Conservation (phyloP, 2,329 filamentous ascomycete species). For the Pleomassaria siparia region DNA sequence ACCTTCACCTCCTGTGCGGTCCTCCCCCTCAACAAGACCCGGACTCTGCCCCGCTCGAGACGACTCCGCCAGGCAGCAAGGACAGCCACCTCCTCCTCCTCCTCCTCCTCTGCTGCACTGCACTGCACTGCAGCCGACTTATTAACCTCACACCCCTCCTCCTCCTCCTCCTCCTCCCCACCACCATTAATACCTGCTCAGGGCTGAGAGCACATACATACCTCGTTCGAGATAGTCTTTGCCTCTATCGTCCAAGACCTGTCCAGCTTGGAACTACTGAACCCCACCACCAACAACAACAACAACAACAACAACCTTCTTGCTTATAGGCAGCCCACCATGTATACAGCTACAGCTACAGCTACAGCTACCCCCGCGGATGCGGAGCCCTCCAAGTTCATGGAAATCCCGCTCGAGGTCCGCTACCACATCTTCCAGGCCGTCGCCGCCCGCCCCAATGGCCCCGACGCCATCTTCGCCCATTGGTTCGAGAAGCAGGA, state of each 20-base stretch:
- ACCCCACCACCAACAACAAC: conserved; percentile 3
- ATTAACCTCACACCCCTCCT: too few species aligned
- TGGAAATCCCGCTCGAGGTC: conserved; percentile 34
- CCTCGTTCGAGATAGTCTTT: too few species aligned
- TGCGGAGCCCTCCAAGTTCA: conserved; percentile 10
- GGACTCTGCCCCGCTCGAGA: conserved; percentile 8
- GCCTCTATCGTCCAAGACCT: background rate
- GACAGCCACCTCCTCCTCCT: background rate
- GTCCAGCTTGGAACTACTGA: too few species aligned
- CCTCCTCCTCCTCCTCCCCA: too few species aligned
- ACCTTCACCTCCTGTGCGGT: background rate
- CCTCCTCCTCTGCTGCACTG: too few species aligned
- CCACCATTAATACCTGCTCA: too few species aligned
- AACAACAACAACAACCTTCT: background rate
- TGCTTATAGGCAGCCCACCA: conserved; percentile 1
- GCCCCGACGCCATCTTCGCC: conserved; percentile 30
- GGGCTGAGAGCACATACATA: too few species aligned
- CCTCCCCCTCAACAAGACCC: background rate
- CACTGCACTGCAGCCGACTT: too few species aligned
- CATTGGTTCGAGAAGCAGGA: conserved; percentile 42
- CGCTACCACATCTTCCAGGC: conserved; percentile 33
- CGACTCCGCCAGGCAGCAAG: conserved; percentile 20
- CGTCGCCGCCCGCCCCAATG: conserved; percentile 15
- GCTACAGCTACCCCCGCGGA: conserved; percentile 1
- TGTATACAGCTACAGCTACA: background rate